Evolutionary conservation across 768 basidiomycete genomes (phyloP).

Genomic region (Lentinula detonsa): DNA sequence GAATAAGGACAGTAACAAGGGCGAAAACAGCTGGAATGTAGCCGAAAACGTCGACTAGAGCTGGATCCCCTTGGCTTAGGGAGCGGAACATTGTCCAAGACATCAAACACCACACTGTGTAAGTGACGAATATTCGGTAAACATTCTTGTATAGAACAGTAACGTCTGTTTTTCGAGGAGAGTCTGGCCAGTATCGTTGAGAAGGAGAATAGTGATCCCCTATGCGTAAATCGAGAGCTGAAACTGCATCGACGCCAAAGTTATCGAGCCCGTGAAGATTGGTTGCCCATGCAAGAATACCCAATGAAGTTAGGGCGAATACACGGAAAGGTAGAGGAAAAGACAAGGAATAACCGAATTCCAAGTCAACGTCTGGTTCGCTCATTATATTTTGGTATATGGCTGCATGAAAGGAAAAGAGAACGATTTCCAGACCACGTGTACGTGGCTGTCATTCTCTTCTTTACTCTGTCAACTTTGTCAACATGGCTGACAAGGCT

Average conservation of each 20-base stretch:
- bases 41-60: conserved; percentile 68
- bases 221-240: conserved; percentile 61
- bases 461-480: neutral
- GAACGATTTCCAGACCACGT: neutral
- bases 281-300: conserved; percentile 86
- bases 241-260: conserved; percentile 67
- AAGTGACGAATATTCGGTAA: conserved; percentile 64
- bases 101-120: conserved; percentile 50
- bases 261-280: conserved; percentile 82
- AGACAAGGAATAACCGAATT: conserved; percentile 24
- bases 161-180: conserved; percentile 30
- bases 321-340: conserved; percentile 95
- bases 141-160: conserved; percentile 48
- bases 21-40: conserved; percentile 68
- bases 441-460: neutral
- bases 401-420: conserved; percentile 6
- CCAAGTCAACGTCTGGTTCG: conserved; percentile 10
- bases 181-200: conserved; percentile 19
- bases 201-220: conserved; percentile 22
- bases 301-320: conserved; percentile 69
- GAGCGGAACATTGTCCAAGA: conserved; percentile 69
- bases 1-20: conserved; percentile 45
- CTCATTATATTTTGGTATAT: conserved; percentile 13
- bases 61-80: conserved; percentile 49
- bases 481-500: conserved; percentile 29